Evolutionary conservation across 73 alveolate genomes (phyloP), one percentile per base, ranked within the genome.

Genomic region (Paramecium tetraurelia): DNA sequence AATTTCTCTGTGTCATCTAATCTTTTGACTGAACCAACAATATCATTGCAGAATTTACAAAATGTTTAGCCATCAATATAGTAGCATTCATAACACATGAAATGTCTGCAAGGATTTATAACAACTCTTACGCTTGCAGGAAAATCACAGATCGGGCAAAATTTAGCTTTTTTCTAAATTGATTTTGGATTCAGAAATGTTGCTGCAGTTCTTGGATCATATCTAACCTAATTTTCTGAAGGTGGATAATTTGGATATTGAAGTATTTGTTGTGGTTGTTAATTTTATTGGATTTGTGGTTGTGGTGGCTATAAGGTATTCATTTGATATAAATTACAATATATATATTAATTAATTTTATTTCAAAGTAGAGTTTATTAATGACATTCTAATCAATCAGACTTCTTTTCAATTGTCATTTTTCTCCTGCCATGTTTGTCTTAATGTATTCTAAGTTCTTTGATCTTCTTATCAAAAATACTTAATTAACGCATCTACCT

Each of bases 121-220:
- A 92, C 93, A 22, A 95, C 95, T 89, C 97, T 95, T 43, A 95
- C 97, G 48, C 93, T 95, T 95, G 93, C 93, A 31, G 97, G 97
- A 85, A 43, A 93, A 93, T 95, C 97, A 58, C 97, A 95, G 9
- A 95, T 95, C 10, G 97, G 97, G 41, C 97, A 95, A 80, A 95
- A 95, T 93, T 95, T 95, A 8, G 93, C 75, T 87, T 88, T 95
- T 18, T 80, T 80, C 22, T 44, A 35, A 20, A 80, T 80, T 48
- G 90, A 80, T 80, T 80, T 80, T 16, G 90, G 90, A 80, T 80
- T 80, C 16, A 80, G 12, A 22, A 24, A 44, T 80, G 90, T 80
- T 7, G 70, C 75, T 40, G 90, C 70, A 43, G 75, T 44, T 7
- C 75, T 22, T 43, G 76, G 57, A 80, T 80, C 75, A 48, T 80